phyloP scores from a whole-genome alignment of 139 green algal genomes.

The Chlamydomonas sp. region DNA sequence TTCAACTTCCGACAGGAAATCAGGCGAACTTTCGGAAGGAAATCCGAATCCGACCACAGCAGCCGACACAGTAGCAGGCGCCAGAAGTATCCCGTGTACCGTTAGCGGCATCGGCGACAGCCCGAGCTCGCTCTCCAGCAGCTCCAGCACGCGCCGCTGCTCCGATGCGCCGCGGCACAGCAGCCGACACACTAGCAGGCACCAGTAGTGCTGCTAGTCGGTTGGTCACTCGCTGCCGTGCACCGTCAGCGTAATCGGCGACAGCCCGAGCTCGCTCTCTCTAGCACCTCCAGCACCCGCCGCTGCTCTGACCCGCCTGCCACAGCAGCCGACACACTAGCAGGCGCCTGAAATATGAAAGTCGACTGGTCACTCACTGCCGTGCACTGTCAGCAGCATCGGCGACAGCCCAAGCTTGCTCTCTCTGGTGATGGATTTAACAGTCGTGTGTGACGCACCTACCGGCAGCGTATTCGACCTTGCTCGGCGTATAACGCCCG shows the following conservation, averaged over 20 bases:
- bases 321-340: neutral
- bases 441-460: too few relatives aligned
- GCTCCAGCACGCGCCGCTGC: neutral
- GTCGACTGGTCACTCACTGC: too few relatives aligned
- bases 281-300: neutral
- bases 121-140: slow-evolving; percentile 4
- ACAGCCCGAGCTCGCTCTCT: neutral
- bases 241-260: neutral
- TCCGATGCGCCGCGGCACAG: neutral
- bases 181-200: neutral
- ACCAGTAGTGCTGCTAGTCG: neutral
- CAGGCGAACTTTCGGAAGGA: too few relatives aligned
- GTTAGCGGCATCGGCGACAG: slow-evolving; percentile 7
- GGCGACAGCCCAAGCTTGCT: too few relatives aligned
- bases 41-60: too few relatives aligned
- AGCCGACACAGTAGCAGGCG: too few relatives aligned
- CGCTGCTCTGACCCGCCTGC: neutral
- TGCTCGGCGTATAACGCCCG: too few relatives aligned
- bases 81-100: too few relatives aligned
- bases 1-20: too few relatives aligned
- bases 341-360: neutral
- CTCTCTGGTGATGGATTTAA: too few relatives aligned
- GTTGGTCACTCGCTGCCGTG: neutral
- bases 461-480: too few relatives aligned
- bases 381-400: too few relatives aligned